These are phyloP conservation scores for Lonicera japonica DNA, from an alignment of 129 eudicot species.

Conservation along the genomic window DNA sequence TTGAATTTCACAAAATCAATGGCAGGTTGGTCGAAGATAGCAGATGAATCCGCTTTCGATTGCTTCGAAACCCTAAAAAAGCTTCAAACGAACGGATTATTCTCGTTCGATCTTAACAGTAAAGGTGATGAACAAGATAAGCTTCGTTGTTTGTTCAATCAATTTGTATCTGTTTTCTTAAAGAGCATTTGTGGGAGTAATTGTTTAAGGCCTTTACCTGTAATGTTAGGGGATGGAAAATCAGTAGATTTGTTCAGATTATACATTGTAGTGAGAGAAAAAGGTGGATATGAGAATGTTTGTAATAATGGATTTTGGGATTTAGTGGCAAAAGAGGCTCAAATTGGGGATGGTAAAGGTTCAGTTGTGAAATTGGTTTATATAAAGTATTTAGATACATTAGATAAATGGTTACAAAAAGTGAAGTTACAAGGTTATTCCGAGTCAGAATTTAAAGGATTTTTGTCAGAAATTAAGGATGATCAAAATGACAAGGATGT, in stretches of 20 bases:
- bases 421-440: not conserved
- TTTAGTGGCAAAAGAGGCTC: conserved; percentile 42
- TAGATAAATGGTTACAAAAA: conserved; percentile 39
- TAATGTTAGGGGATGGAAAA: conserved; percentile 59
- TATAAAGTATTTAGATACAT: conserved; percentile 41
- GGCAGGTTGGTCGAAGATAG: conserved; percentile 65
- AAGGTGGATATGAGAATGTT: conserved; percentile 54
- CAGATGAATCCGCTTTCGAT: conserved; percentile 42
- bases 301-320: conserved; percentile 37
- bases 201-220: conserved; percentile 48
- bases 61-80: conserved; percentile 23
- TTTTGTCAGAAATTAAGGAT: conserved; percentile 17
- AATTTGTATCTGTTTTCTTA: conserved; percentile 25
- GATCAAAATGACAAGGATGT: conserved; percentile 5
- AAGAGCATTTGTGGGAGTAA: conserved; percentile 20
- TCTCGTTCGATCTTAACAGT: conserved; percentile 11
- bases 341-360: conserved; percentile 25
- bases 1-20: conserved; percentile 43
- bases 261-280: conserved; percentile 43
- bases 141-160: conserved; percentile 27
- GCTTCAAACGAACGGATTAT: conserved; percentile 4
- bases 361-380: conserved; percentile 51
- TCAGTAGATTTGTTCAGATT: conserved; percentile 54
- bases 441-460: conserved; percentile 20
- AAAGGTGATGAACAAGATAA: conserved; percentile 5